Conservation (phyloP, 2,329 filamentous ascomycete genomes). For the Monilinia aucupariae region DNA sequence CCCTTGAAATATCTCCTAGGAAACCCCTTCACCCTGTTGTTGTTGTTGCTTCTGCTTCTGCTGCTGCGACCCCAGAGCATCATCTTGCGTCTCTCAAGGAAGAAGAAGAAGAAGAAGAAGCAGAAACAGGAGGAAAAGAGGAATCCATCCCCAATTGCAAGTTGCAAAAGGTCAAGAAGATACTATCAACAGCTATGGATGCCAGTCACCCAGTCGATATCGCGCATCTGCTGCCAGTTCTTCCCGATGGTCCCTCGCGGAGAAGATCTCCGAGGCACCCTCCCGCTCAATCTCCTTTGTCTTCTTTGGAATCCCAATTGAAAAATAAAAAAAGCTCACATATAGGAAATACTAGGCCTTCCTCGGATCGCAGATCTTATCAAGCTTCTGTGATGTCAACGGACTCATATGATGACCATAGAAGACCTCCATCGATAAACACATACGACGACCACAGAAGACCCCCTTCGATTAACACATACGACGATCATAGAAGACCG, state of each 20-base stretch:
- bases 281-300: conserved; percentile 37
- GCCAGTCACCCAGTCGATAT: conserved; percentile 33
- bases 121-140: conserved; percentile 41
- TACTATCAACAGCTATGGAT: background rate
- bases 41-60: no score
- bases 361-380: conserved; percentile 41
- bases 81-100: conserved; percentile 37
- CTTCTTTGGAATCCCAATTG: conserved; percentile 21
- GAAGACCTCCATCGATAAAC: conserved; percentile 4
- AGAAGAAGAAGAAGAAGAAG: conserved; percentile 42
- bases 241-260: conserved; percentile 48
- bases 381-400: conserved; percentile 42
- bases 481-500: conserved; percentile 1
- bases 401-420: conserved; percentile 35
- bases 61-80: conserved; percentile 37
- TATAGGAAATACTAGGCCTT: conserved; percentile 27
- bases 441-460: conserved; percentile 4
- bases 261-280: conserved; percentile 35
- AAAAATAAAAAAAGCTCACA: conserved; percentile 30
- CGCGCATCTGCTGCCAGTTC: conserved; percentile 42
- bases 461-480: background rate
- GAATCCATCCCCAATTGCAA: conserved; percentile 34
- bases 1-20: conserved; percentile 27
- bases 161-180: conserved; percentile 34
- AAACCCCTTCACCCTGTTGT: conserved; percentile 25